These are phyloP conservation scores for Microbotryomycetes sp. DNA, from an alignment of 1,284 basidiomycete species.

Conservation along the genomic window DNA sequence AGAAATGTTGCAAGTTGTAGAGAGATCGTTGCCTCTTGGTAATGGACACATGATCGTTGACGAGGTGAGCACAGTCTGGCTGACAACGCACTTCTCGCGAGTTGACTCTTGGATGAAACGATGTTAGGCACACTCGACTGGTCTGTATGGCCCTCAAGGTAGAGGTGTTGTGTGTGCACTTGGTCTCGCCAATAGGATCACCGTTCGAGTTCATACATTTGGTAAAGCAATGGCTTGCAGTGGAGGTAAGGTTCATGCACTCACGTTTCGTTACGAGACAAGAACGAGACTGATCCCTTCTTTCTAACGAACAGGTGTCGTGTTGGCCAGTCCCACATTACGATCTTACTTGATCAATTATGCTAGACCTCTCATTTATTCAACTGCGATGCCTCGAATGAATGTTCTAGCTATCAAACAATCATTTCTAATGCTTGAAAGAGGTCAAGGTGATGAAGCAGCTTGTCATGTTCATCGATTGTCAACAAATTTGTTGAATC, in stretches of 20 bases:
- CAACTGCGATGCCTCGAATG: constrained; percentile 68
- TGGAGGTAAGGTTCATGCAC: constrained; percentile 56
- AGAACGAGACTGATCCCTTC: constrained; percentile 36
- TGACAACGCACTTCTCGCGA: not conserved
- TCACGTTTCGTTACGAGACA: constrained; percentile 22
- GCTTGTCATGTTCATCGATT: constrained; percentile 40
- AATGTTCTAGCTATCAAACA: constrained; percentile 67
- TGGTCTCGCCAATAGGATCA: constrained; percentile 56
- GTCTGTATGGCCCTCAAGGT: constrained; percentile 58
- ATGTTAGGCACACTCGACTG: constrained; percentile 69
- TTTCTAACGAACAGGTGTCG: constrained; percentile 54
- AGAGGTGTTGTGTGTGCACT: constrained; percentile 49
- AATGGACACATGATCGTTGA: constrained; percentile 73
- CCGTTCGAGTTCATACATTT: constrained; percentile 54
- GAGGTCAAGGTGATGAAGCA: constrained; percentile 58
- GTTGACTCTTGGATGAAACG: no score
- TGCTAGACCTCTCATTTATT: constrained; percentile 83
- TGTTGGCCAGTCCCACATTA: constrained; percentile 65
- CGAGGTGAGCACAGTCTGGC: constrained; percentile 48
- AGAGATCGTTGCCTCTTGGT: constrained; percentile 54
- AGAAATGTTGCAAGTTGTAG: constrained; percentile 57
- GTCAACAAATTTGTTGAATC: constrained; percentile 26
- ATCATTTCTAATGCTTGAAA: constrained; percentile 68
- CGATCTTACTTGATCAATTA: constrained; percentile 87
- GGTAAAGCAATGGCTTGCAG: constrained; percentile 65